phyloP scores from a whole-genome alignment of 768 basidiomycete genomes.

The Termitomyces bulborhizus region DNA sequence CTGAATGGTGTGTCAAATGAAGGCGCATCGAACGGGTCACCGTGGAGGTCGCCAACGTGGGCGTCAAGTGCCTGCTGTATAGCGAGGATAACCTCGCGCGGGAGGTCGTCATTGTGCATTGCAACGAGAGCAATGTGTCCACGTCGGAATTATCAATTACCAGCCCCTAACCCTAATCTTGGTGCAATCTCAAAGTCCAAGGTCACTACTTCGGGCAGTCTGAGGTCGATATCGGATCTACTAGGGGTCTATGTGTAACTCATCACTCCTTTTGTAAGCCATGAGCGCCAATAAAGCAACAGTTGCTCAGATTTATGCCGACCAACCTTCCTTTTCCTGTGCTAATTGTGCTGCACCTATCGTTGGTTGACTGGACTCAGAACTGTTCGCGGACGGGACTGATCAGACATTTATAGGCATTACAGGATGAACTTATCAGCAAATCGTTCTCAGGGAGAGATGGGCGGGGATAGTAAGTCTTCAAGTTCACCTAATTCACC shows the following conservation, averaged over 20 bases:
- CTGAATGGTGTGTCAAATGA: constrained; percentile 44
- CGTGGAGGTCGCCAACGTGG: constrained; percentile 28
- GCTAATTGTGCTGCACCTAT: constrained; percentile 65
- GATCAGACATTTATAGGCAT: constrained; percentile 34
- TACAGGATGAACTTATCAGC: constrained; percentile 82
- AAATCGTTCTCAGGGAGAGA: constrained; percentile 82
- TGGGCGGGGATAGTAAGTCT: constrained; percentile 70
- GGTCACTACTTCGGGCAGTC: no score
- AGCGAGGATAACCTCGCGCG: constrained; percentile 60
- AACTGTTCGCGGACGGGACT: not conserved
- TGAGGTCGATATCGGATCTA: no score
- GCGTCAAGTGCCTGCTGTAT: constrained; percentile 68
- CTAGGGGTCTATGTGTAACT: no score
- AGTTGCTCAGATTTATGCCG: constrained; percentile 55
- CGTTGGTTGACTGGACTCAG: constrained; percentile 33
- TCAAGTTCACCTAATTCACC: not conserved
- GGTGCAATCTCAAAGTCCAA: not conserved
- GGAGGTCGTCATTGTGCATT: constrained; percentile 46
- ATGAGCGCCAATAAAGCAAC: constrained; percentile 23
- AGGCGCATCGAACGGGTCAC: constrained; percentile 54
- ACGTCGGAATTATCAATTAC: constrained; percentile 7
- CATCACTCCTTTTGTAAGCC: not conserved
- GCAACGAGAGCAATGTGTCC: constrained; percentile 11
- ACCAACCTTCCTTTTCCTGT: constrained; percentile 67
- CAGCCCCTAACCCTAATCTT: constrained; percentile 20